A percentile compares a stretch with the other conserved stretches of the same genome.
phyloP scores from a whole-genome alignment of 1,139 yeast species.

The Debaryomyces subglobosus region DNA sequence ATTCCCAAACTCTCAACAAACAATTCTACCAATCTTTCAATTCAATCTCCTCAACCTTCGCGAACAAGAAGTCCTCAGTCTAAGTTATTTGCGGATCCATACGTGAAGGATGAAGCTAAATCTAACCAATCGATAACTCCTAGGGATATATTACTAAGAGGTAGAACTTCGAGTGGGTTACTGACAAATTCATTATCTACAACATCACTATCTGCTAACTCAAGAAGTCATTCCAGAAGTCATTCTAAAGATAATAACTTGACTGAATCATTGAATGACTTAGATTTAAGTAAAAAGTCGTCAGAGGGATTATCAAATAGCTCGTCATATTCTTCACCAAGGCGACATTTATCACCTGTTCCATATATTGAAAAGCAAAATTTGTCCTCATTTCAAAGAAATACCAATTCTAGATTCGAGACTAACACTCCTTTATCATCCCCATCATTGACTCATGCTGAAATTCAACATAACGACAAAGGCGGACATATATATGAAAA shows the following conservation, averaged over 20 bases:
- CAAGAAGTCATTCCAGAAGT: conserved; percentile 13
- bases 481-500: conserved; percentile 15
- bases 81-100: conserved; percentile 44
- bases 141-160: conserved; percentile 40
- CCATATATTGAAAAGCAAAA: conserved; percentile 51
- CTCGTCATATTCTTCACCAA: conserved; percentile 50
- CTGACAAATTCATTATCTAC: conserved; percentile 22
- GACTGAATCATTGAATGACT: conserved; percentile 31
- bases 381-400: conserved; percentile 59
- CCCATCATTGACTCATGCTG: conserved; percentile 31
- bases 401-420: conserved; percentile 31
- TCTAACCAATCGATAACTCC: conserved; percentile 35
- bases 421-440: conserved; percentile 48
- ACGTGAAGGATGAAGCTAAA: conserved; percentile 34
- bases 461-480: conserved; percentile 8
- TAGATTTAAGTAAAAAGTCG: conserved; percentile 26
- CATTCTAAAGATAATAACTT: conserved; percentile 26
- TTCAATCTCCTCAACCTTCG: conserved; percentile 40
- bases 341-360: conserved; percentile 58
- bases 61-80: conserved; percentile 30
- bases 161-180: conserved; percentile 24
- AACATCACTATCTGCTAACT: conserved; percentile 21
- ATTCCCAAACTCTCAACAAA: not conserved
- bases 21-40: conserved; percentile 6
- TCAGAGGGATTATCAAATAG: conserved; percentile 26